A percentile compares a stretch with the other conserved stretches of the same genome.
phyloP scores from a whole-genome alignment of 345 rosid species.

The Syzygium grande region DNA sequence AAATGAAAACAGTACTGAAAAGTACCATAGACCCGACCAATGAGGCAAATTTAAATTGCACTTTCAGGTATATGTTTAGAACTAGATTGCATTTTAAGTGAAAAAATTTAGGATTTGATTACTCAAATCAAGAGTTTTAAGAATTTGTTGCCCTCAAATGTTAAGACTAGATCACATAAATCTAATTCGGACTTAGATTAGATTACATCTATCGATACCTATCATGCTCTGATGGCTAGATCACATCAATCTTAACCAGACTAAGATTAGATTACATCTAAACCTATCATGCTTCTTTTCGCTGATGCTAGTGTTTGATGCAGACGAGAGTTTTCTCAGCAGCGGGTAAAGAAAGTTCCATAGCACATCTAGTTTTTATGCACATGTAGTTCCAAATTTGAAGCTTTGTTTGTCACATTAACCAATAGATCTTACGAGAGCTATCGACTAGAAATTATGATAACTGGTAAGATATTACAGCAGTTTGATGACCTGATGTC shows the following conservation, averaged over 20 bases:
- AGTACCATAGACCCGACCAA: not conserved
- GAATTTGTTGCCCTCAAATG: not conserved
- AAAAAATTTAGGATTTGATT: not conserved
- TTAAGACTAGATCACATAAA: not conserved
- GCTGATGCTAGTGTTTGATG: not conserved
- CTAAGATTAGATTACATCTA: not conserved
- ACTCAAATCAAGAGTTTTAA: not conserved
- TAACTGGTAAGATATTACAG: not conserved
- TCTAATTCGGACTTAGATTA: not conserved
- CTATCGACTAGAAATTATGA: not conserved
- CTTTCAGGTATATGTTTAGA: not conserved
- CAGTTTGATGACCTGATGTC: not conserved
- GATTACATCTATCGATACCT: not conserved
- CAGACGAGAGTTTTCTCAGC: not conserved
- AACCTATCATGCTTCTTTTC: not conserved
- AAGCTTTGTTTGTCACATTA: not conserved
- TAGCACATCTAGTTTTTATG: not conserved
- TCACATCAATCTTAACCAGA: not conserved
- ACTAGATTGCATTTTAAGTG: fast-evolving
- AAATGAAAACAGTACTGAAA: not conserved
- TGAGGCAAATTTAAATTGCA: not conserved
- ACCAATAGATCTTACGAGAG: not conserved
- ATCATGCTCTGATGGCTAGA: not conserved
- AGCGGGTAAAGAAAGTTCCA: not conserved
- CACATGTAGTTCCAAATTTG: not conserved